These are phyloP conservation scores for Teratosphaeriaceae sp. DNA, from an alignment of 2,329 filamentous ascomycete species.

Conservation along the genomic window DNA sequence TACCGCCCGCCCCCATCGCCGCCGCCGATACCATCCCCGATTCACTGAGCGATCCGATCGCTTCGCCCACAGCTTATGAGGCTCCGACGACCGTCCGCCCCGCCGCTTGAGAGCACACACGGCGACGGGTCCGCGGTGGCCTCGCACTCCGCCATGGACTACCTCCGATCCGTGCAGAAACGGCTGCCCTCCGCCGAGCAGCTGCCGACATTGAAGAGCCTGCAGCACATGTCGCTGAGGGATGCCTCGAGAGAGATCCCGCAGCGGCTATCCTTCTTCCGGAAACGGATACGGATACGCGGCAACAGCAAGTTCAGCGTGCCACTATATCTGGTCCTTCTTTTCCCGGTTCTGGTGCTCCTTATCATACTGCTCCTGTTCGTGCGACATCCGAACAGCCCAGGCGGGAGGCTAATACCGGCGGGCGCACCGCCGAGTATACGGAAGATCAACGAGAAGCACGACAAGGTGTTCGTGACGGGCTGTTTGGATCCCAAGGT, in stretches of 20 bases:
- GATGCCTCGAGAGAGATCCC: conserved; percentile 35
- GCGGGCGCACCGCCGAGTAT: conserved; percentile 83
- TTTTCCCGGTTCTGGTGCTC: conserved; percentile 89
- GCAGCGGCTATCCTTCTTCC: conserved; percentile 69
- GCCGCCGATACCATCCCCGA: not conserved
- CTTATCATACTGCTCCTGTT: conserved; percentile 86
- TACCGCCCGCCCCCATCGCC: conserved; percentile 2
- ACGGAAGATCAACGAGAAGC: conserved; percentile 87
- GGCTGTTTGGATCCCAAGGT: conserved; percentile 72
- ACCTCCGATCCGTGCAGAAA: conserved; percentile 38
- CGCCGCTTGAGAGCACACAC: not conserved
- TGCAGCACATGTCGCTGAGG: conserved; percentile 29
- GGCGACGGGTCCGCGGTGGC: conserved; percentile 1
- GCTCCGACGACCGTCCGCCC: not conserved
- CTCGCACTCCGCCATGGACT: conserved; percentile 32
- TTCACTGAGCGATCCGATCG: not conserved
- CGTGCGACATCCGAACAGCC: conserved; percentile 76
- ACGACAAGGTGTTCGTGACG: conserved; percentile 92
- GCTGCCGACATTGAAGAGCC: conserved; percentile 38
- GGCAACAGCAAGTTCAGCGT: conserved; percentile 90
- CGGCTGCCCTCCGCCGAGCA: conserved; percentile 39
- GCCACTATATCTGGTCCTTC: conserved; percentile 81
- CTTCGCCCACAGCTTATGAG: not conserved
- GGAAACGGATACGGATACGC: conserved; percentile 77
- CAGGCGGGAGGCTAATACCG: conserved; percentile 78